Base-by-base conservation (phyloP, 2,329 filamentous ascomycete species). In the Apiospora malaysiana region DNA sequence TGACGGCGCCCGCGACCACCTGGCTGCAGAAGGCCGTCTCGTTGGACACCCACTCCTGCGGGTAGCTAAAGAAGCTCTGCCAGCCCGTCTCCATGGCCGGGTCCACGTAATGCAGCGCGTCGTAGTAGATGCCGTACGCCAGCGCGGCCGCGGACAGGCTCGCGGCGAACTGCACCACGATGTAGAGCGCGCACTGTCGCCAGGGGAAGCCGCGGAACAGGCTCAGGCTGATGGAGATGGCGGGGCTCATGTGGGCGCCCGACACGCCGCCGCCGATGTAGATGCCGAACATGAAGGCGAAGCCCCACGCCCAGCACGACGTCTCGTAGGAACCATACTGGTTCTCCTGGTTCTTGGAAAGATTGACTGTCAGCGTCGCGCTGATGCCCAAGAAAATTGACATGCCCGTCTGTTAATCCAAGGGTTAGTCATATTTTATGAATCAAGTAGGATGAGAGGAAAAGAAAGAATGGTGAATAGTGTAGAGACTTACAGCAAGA, bases 181-280 rank as follows among this genome's bases (percentile, higher is more conserved):
- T 69, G 68, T 81, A 82, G 16, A 77, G 47, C 27, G 70, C 68
- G 21, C 81, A 82, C 16, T 77, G 77, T 27, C 72, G 71, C 79
- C 79, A 81, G 2, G 81, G 81, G 21, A 82, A 83, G 0, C 80
- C 80, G 5, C 81, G 79, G 69, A 82, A 83, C 0, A 83, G 40
- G 0, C 77, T 78, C 0, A 83, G 70, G 0, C 77, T 77, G 18
- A 82, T 75, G 1, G 81, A 82, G 25, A 83, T 80, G 1, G 79
- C 77, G 14, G 81, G 81, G 82, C 79, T 77, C 78, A 79, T 37
- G 79, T 78, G 12, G 77, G 77, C 47, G 78, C 77, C 77, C 78
- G 77, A 73, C 75, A 78, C 23, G 76, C 74, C 51, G 78, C 75
- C 12, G 77, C 78, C 77, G 77, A 79, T 3, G 77, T 76, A 77